Percentiles rank a stretch among this genome's conserved stretches.
These are phyloP conservation scores for Leccinum subtestaceum DNA, from an alignment of 768 basidiomycete genomes.

Conservation along the genomic window DNA sequence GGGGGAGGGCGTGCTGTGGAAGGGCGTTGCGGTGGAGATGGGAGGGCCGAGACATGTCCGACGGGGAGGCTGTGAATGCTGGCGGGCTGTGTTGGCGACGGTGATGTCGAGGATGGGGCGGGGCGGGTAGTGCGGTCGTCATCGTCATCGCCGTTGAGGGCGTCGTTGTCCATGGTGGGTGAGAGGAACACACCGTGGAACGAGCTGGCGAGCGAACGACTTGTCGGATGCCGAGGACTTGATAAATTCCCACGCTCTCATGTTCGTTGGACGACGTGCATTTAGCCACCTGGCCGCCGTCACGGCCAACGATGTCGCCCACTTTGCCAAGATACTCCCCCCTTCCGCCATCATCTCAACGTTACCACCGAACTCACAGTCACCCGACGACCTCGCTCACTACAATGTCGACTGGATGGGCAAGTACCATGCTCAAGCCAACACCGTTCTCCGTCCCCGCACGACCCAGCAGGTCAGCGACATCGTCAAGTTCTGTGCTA, in stretches of 20 bases:
- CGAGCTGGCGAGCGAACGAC: background rate
- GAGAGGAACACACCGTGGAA: background rate
- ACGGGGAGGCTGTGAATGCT: slow-evolving; percentile 62
- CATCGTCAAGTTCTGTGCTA: slow-evolving; percentile 84
- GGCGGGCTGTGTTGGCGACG: slow-evolving; percentile 21
- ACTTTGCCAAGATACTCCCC: slow-evolving; percentile 66
- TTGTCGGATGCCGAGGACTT: background rate
- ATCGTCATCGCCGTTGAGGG: background rate
- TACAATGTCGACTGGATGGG: slow-evolving; percentile 97
- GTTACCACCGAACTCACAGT: slow-evolving; percentile 44
- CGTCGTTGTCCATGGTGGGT: background rate
- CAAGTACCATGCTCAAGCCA: slow-evolving; percentile 83
- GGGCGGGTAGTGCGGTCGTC: background rate
- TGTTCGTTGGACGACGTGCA: slow-evolving; percentile 6
- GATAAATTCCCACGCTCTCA: background rate
- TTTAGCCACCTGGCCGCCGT: slow-evolving; percentile 45
- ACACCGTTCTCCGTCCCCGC: slow-evolving; percentile 86
- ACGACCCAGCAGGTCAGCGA: slow-evolving; percentile 84
- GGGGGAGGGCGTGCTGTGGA: slow-evolving; percentile 33
- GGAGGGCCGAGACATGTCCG: slow-evolving; percentile 46
- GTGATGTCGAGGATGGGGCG: background rate
- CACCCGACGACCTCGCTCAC: slow-evolving; percentile 63
- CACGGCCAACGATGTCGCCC: slow-evolving; percentile 55
- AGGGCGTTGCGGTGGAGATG: slow-evolving; percentile 31
- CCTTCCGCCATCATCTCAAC: slow-evolving; percentile 66